A percentile compares a stretch with the other conserved stretches of the same genome.
Evolutionary conservation across 1,284 basidiomycete species (phyloP).

Genomic region (Ustilago crameri): DNA sequence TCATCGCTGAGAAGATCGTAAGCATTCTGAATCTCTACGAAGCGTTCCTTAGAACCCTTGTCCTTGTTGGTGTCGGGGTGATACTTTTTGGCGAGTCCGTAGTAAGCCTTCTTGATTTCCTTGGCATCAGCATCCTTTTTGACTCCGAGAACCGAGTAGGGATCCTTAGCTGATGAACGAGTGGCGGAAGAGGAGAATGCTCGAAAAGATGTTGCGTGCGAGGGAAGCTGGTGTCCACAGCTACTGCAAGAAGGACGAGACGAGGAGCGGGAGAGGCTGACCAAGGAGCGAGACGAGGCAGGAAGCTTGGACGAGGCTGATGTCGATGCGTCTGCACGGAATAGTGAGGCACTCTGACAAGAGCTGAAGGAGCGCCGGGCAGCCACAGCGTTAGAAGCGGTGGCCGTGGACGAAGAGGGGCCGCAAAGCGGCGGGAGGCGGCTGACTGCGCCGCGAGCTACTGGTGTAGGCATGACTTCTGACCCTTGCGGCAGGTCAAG

Average conservation of each 20-base stretch:
- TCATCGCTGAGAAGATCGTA: conserved; percentile 92
- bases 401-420: conserved; percentile 22
- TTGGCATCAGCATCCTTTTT: conserved; percentile 82
- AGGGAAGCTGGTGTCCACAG: conserved; percentile 17
- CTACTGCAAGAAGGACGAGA: conserved; percentile 18
- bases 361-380: conserved; percentile 17
- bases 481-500: neutral
- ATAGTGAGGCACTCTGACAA: conserved; percentile 1
- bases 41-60: conserved; percentile 87
- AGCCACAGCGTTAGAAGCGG: conserved; percentile 1
- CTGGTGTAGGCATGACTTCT: conserved; percentile 25
- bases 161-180: conserved; percentile 76
- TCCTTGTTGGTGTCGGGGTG: conserved; percentile 98
- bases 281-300: conserved; percentile 33
- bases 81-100: conserved; percentile 96
- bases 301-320: conserved; percentile 11
- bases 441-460: conserved; percentile 28
- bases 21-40: conserved; percentile 95
- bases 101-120: conserved; percentile 98
- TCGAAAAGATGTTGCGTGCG: conserved; percentile 4
- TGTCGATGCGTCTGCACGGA: conserved; percentile 2
- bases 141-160: conserved; percentile 90
- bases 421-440: conserved; percentile 26
- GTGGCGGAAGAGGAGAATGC: conserved; percentile 25
- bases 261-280: conserved; percentile 24